Conservation (phyloP, 768 basidiomycete species). For the Thelephora ganbajun region DNA sequence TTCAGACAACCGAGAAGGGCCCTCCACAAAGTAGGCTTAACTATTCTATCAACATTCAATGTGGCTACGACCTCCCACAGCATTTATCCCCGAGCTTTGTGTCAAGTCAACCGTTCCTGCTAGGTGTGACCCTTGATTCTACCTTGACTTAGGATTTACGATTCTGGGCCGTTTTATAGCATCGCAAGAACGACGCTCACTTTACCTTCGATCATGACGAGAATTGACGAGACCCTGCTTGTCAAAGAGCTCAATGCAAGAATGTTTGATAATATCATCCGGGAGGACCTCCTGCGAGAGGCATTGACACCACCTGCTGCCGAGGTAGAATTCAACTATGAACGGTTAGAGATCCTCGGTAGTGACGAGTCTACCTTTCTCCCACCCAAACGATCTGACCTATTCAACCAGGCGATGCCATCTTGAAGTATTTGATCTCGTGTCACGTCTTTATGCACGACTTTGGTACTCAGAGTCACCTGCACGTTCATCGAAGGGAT, state of each 20-base stretch:
- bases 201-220: slow-evolving; percentile 59
- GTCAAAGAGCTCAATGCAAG: slow-evolving; percentile 67
- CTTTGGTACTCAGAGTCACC: slow-evolving; percentile 43
- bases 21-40: slow-evolving; percentile 45
- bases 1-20: slow-evolving; percentile 22
- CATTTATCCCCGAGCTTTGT: slow-evolving; percentile 76
- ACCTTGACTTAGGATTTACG: no score
- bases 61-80: slow-evolving; percentile 22
- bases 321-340: slow-evolving; percentile 62
- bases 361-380: slow-evolving; percentile 7
- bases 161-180: slow-evolving; percentile 22
- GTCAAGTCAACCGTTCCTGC: slow-evolving; percentile 59
- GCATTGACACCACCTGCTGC: slow-evolving; percentile 64
- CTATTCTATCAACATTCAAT: not conserved
- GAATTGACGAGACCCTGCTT: slow-evolving; percentile 62
- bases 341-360: slow-evolving; percentile 78
- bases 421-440: slow-evolving; percentile 67
- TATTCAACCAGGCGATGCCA: slow-evolving; percentile 52
- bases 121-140: slow-evolving; percentile 29
- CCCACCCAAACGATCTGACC: not conserved
- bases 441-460: slow-evolving; percentile 66
- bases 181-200: slow-evolving; percentile 53
- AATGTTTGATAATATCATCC: slow-evolving; percentile 48
- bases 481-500: slow-evolving; percentile 52
- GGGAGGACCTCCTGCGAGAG: slow-evolving; percentile 43